Evolutionary conservation across 805 yeast genomes (phyloP), one percentile per base, ranked within the genome.

Genomic region (Yarrowia deformans): DNA sequence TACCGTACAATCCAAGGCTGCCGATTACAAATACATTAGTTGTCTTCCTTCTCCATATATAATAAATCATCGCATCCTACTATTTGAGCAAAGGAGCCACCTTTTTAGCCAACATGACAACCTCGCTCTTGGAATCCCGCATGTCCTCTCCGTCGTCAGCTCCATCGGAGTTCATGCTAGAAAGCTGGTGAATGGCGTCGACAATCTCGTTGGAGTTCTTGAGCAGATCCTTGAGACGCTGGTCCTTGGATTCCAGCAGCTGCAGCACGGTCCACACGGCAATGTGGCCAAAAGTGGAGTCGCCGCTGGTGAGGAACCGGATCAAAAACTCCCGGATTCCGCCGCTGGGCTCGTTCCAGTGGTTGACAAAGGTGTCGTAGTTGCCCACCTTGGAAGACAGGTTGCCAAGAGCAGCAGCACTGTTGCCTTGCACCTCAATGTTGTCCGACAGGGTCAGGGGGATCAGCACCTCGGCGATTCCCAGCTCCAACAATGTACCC

Each of bases 371-470:
- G 72, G 89, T 88, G 70, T 88, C 84, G 79, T 93, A 93, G 74
- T 91, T 93, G 74, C 85, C 86, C 45, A 94, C 91, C 79, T 97
- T 87, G 5, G 98, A 93, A 73, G 97, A 92, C 74, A 95, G 82
- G 77, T 95, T 95, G 39, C 99, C 99, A 73, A 95, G 84, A 1
- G 99, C 98, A 45, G 99, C 99, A 16, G 98, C 99, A 1, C 97
- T 90, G 79, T 95, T 95, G 69, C 99, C 99, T 78, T 97, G 95
- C 18, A 95, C 98, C 80, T 96, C 99, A 70, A 93, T 90, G 77
- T 93, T 93, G 69, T 85, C 85, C 52, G 96, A 90, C 74, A 86
- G 87, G 1, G 98, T 95, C 77, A 95, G 85, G 43, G 99, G 99
- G 70, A 95, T 88, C 72, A 95, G 84, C 45, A 93, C 97, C 74